Conservation (phyloP, 768 basidiomycete genomes). For the Lactifluus piperatus region DNA sequence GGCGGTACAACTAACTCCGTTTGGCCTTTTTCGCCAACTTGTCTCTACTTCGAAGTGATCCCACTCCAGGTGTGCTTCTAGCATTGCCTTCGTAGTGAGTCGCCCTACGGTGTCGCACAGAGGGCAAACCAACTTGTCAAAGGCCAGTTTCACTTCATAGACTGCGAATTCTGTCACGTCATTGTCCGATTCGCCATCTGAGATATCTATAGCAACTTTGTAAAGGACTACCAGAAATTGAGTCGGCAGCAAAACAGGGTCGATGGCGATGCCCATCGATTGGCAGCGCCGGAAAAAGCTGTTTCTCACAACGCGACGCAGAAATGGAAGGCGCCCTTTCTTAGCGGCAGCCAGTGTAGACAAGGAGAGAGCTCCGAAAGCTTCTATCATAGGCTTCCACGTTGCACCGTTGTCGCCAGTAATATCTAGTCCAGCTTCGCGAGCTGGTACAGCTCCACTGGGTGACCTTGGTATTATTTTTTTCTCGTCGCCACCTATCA, state of each 20-base stretch:
- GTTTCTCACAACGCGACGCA: conserved; percentile 40
- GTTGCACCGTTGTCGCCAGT: background rate
- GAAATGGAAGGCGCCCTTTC: conserved; percentile 41
- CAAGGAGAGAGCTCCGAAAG: conserved; percentile 9
- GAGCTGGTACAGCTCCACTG: background rate
- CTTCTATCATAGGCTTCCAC: conserved; percentile 7
- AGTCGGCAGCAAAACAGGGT: conserved; percentile 19
- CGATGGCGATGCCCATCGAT: conserved; percentile 29
- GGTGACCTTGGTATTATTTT: background rate
- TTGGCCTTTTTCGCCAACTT: conserved; percentile 29
- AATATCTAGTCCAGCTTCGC: background rate
- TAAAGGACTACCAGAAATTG: conserved; percentile 24
- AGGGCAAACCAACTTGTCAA: conserved; percentile 41
- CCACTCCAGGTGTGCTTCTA: conserved; percentile 40
- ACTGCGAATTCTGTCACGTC: conserved; percentile 18
- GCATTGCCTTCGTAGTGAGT: conserved; percentile 36
- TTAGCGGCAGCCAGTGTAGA: conserved; percentile 3
- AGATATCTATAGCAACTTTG: conserved; percentile 15
- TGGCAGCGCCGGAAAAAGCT: conserved; percentile 42
- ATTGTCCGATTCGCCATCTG: conserved; percentile 4
- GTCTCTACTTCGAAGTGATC: conserved; percentile 38
- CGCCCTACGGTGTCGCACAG: conserved; percentile 40
- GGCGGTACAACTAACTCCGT: conserved; percentile 18
- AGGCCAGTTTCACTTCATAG: conserved; percentile 23
- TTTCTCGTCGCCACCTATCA: conserved; percentile 1